These are phyloP conservation scores for Yamadazyma atlantica DNA, from an alignment of 1,139 yeast species.

Conservation along the genomic window DNA sequence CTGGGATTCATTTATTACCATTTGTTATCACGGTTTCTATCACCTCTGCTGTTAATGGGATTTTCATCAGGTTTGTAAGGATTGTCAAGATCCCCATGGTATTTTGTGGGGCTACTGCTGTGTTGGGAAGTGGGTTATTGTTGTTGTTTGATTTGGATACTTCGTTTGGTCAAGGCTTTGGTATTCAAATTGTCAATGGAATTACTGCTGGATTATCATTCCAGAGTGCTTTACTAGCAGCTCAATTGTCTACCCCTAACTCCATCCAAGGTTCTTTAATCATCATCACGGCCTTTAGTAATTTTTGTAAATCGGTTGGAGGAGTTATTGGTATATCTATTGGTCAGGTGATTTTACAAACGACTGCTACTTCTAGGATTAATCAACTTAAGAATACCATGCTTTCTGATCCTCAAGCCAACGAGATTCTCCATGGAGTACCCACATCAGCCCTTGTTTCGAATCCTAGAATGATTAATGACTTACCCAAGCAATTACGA, in stretches of 20 bases:
- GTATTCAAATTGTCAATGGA: conserved; percentile 55
- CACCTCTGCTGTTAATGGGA: conserved; percentile 46
- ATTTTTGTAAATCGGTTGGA: conserved; percentile 48
- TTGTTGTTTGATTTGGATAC: conserved; percentile 40
- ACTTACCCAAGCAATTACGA: conserved; percentile 24
- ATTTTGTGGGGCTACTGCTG: conserved; percentile 41
- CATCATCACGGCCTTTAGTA: conserved; percentile 47
- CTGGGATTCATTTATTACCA: conserved; percentile 61
- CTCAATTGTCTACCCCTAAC: conserved; percentile 57
- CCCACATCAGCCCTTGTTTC: conserved; percentile 24
- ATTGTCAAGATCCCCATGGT: conserved; percentile 48
- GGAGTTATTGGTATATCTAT: conserved; percentile 49
- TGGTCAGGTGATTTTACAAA: conserved; percentile 46
- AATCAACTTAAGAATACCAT: conserved; percentile 15
- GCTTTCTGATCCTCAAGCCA: conserved; percentile 16
- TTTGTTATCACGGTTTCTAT: conserved; percentile 52
- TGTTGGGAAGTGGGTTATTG: conserved; percentile 55
- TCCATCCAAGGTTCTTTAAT: conserved; percentile 49
- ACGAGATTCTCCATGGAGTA: conserved; percentile 16
- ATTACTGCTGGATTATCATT: conserved; percentile 53
- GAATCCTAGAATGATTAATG: conserved; percentile 28
- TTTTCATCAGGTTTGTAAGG: conserved; percentile 45
- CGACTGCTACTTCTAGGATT: conserved; percentile 26
- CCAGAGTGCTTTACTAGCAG: conserved; percentile 52
- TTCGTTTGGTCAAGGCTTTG: conserved; percentile 42